Evolutionary conservation across 257 asterid genomes (phyloP).

Genomic region (Apocynum venetum): DNA sequence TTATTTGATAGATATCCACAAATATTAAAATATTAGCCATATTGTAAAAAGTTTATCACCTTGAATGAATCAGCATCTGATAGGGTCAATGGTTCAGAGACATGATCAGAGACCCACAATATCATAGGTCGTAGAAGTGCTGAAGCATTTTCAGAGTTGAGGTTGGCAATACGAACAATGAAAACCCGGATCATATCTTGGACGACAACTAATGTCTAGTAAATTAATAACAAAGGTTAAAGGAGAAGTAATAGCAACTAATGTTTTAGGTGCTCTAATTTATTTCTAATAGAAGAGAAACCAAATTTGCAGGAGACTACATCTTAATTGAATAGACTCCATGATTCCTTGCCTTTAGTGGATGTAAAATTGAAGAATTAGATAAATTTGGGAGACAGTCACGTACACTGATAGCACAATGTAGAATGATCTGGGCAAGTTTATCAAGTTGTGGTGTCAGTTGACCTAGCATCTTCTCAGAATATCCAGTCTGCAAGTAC

Average conservation of each 20-base stretch:
- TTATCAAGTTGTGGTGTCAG: constrained; percentile 51
- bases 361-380: constrained; percentile 4
- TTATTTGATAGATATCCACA: not conserved
- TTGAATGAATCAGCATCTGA: constrained; percentile 73
- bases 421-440: constrained; percentile 47
- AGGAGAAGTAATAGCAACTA: not conserved
- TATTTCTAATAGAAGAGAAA: not conserved
- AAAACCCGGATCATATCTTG: constrained; percentile 85
- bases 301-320: not conserved
- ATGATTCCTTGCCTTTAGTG: not conserved
- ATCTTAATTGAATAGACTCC: not conserved
- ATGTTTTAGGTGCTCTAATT: not conserved
- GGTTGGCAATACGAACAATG: constrained; percentile 69
- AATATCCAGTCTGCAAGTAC: constrained; percentile 65
- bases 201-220: constrained; percentile 42
- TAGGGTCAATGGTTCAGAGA: constrained; percentile 46
- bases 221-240: constrained; percentile 1
- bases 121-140: constrained; percentile 62
- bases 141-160: constrained; percentile 64
- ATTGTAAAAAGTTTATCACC: constrained; percentile 34
- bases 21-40: not conserved
- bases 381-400: constrained; percentile 11
- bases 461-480: constrained; percentile 72
- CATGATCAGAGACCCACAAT: constrained; percentile 49
- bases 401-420: constrained; percentile 77